These are phyloP conservation scores for Phytophthora brassicae DNA, from an alignment of 352 stramenopile species.

Conservation along the genomic window DNA sequence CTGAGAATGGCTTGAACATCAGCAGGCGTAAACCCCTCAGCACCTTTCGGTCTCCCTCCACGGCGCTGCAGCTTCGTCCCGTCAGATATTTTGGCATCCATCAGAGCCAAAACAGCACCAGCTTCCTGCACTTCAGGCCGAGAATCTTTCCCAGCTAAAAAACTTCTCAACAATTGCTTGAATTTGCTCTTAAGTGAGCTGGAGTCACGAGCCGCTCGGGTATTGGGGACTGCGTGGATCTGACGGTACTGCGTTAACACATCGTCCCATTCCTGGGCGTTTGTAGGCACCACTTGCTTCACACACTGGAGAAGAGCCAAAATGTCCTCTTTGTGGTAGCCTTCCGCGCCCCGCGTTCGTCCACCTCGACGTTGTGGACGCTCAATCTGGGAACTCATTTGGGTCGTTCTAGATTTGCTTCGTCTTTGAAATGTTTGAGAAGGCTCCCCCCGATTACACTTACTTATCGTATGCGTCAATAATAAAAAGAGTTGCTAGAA, in stretches of 20 bases:
- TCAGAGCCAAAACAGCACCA: slow-evolving; percentile 11
- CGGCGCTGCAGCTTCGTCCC: slow-evolving; percentile 24
- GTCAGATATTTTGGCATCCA: slow-evolving; percentile 26
- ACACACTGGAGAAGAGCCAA: slow-evolving; percentile 22
- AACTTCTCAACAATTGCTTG: slow-evolving; percentile 30
- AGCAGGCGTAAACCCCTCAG: slow-evolving; percentile 29
- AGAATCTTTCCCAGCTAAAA: neutral
- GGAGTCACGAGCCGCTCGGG: slow-evolving; percentile 24
- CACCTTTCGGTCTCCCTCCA: slow-evolving; percentile 26
- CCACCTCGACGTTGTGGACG: slow-evolving; percentile 28
- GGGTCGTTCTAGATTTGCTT: neutral
- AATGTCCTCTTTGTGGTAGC: slow-evolving; percentile 36
- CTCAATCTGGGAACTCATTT: slow-evolving; percentile 13
- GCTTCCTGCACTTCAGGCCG: slow-evolving; percentile 23
- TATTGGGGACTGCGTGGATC: slow-evolving; percentile 29
- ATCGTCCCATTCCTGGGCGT: slow-evolving; percentile 26
- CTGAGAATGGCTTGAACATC: slow-evolving; percentile 25
- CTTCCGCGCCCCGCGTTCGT: slow-evolving; percentile 31
- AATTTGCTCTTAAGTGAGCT: slow-evolving; percentile 34
- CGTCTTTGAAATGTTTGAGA: slow-evolving; percentile 2
- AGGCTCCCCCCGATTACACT: neutral
- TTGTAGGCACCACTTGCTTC: slow-evolving; percentile 18
- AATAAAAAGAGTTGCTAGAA: neutral
- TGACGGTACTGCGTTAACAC: slow-evolving; percentile 31
- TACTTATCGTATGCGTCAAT: slow-evolving; percentile 12